Evolutionary conservation across 441 rosid species (phyloP), one percentile per base, ranked within the genome.

Genomic region (Erodium chrysanthum): DNA sequence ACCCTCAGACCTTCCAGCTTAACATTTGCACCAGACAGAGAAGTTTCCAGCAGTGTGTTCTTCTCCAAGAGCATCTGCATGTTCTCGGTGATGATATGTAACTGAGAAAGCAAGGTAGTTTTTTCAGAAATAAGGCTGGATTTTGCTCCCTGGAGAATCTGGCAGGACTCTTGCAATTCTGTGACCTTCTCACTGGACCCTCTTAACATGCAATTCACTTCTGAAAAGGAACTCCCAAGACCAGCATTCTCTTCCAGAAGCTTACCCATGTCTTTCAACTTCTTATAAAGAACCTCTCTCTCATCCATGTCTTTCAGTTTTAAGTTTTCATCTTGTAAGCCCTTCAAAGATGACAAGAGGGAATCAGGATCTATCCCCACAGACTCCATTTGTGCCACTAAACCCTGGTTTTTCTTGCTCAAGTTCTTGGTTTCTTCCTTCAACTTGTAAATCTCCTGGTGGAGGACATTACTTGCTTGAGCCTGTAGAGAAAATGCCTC

Each of bases 41-140:
- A 84, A 42, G 73, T 80, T 67, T 88, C 95, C 67, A 86, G 70
- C 48, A 66, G 73, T 48, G 84, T 23, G 68, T 84, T 85, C 68
- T 78, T 85, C 74, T 82, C 91, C 73, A 88, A 79, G 67, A 85
- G 78, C 70, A 72, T 82, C 80, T 85, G 87, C 89, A 86, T 82
- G 82, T 81, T 84, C 72, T 72, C 88, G 15, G 88, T 79, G 82
- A 89, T 84, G 52, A 73, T 72, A 68, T 90, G 96, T 69, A 95
- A 75, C 83, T 95, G 99, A n/a, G 96, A 90, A 58, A 90, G 88
- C 67, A 92, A 67, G 70, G 81, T 70, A 1, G 90, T 79, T 81
- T 87, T 79, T 75, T 83, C 91, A 0, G 75, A 58, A 60, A 69
- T 75, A 48, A 84, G 81, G 68, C 76, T 71, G 42, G 83, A 79